Evolutionary conservation across 495 filamentous ascomycete genomes (phyloP).

Genomic region (Aspergillus biplanus): DNA sequence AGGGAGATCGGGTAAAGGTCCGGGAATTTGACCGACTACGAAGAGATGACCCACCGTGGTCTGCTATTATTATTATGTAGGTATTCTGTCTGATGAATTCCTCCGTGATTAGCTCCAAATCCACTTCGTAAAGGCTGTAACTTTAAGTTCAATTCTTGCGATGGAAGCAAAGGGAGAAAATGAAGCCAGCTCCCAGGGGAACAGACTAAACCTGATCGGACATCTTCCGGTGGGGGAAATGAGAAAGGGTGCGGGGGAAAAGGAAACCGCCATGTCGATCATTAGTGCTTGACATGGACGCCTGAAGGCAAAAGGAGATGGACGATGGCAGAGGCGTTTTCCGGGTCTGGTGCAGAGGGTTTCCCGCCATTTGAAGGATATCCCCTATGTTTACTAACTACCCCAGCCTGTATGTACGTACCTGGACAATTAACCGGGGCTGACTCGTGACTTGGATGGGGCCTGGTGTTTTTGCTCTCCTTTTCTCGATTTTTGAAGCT

Average conservation of each 20-base stretch:
- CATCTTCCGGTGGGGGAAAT: slow-evolving; percentile 25
- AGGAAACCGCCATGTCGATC: slow-evolving; percentile 8
- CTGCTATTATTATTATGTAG: neutral
- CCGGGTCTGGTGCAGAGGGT: too few relatives aligned
- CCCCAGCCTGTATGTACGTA: neutral
- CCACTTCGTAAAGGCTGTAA: neutral
- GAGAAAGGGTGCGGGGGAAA: slow-evolving; percentile 6
- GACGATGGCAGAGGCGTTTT: neutral
- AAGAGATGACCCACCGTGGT: neutral
- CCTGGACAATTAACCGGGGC: neutral
- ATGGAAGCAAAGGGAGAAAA: neutral
- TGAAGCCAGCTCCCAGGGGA: slow-evolving; percentile 1
- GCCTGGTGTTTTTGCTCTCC: neutral
- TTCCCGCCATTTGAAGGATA: neutral
- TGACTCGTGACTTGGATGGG: neutral
- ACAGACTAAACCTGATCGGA: slow-evolving; percentile 17
- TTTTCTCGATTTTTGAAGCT: neutral
- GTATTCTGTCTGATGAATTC: neutral
- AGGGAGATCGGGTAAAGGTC: neutral
- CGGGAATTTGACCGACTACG: neutral
- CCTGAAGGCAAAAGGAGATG: neutral
- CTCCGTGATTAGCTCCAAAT: neutral
- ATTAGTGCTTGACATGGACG: slow-evolving; percentile 4
- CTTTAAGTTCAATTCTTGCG: slow-evolving; percentile 12
- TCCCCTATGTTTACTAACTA: neutral